Evolutionary conservation across 225 moss, liverwort and hornwort genomes (phyloP).

Genomic region (Pseudoscleropodium purum): DNA sequence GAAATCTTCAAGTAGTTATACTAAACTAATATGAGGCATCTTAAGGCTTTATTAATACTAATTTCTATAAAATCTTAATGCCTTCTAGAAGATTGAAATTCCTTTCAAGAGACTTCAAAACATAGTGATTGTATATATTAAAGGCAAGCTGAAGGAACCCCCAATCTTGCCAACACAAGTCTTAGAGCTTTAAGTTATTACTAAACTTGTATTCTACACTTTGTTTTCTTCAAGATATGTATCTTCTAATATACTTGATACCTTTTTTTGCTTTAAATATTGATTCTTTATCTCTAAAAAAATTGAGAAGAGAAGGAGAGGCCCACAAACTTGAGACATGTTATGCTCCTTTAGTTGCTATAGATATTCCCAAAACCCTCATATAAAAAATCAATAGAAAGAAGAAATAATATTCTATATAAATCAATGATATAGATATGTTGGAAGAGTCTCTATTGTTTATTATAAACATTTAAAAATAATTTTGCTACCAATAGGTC

Average conservation of each 20-base stretch:
- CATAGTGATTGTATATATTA: not conserved
- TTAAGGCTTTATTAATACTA: too few species aligned
- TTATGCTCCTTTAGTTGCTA: not conserved
- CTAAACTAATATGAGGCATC: not conserved
- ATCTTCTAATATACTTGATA: not conserved
- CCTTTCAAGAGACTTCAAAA: not conserved
- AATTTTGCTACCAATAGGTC: not conserved
- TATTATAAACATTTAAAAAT: not conserved
- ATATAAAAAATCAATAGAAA: not conserved
- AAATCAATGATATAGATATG: not conserved
- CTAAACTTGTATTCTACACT: too few species aligned
- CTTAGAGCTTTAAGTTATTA: not conserved
- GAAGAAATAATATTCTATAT: not conserved
- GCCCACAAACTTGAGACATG: not conserved
- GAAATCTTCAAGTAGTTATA: not conserved
- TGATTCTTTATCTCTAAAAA: not conserved
- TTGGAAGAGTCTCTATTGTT: not conserved
- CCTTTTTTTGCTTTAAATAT: not conserved
- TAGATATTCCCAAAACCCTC: not conserved
- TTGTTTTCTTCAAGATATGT: not conserved
- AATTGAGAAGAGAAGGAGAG: rapidly evolving
- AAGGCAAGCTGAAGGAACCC: not conserved
- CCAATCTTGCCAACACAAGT: not conserved
- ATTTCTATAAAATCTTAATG: not conserved
- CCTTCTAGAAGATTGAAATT: not conserved